These are phyloP conservation scores for Letharia columbiana DNA, from an alignment of 495 filamentous ascomycete genomes.

Conservation along the genomic window DNA sequence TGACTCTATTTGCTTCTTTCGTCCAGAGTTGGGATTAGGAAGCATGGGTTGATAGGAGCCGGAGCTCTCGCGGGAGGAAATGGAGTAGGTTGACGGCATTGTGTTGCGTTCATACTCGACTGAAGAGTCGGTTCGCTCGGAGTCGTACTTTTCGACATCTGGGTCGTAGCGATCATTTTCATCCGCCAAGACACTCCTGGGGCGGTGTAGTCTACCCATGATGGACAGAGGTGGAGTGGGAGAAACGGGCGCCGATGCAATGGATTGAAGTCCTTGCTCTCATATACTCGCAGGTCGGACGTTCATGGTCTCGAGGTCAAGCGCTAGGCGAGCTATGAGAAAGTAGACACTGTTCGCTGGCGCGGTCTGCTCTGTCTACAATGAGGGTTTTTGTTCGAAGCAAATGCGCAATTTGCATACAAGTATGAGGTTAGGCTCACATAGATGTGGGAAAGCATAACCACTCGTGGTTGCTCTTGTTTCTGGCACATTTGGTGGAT, in stretches of 20 bases:
- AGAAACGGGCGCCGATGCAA: background rate
- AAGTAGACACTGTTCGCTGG: background rate
- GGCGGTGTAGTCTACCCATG: conserved; percentile 5
- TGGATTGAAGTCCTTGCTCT: background rate
- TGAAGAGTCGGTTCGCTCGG: conserved; percentile 35
- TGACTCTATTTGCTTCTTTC: conserved; percentile 36
- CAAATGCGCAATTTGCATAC: background rate
- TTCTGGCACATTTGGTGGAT: too few relatives aligned
- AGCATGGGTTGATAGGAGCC: conserved; percentile 51
- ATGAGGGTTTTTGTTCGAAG: background rate
- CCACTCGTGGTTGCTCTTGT: too few relatives aligned
- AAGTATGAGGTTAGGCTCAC: background rate
- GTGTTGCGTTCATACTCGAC: conserved; percentile 34
- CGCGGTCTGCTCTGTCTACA: background rate
- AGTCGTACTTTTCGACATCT: conserved; percentile 32
- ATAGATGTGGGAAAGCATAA: background rate
- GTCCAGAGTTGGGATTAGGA: conserved; percentile 33
- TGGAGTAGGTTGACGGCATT: conserved; percentile 30
- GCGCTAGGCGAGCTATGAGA: background rate
- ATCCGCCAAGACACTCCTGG: background rate
- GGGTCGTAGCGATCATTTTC: background rate
- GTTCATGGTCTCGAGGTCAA: background rate
- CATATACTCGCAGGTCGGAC: background rate
- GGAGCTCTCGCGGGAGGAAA: conserved; percentile 41
- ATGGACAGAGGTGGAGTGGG: background rate